These are phyloP conservation scores for Fusarium duplospermum DNA, from an alignment of 2,329 filamentous ascomycete genomes.

Conservation along the genomic window DNA sequence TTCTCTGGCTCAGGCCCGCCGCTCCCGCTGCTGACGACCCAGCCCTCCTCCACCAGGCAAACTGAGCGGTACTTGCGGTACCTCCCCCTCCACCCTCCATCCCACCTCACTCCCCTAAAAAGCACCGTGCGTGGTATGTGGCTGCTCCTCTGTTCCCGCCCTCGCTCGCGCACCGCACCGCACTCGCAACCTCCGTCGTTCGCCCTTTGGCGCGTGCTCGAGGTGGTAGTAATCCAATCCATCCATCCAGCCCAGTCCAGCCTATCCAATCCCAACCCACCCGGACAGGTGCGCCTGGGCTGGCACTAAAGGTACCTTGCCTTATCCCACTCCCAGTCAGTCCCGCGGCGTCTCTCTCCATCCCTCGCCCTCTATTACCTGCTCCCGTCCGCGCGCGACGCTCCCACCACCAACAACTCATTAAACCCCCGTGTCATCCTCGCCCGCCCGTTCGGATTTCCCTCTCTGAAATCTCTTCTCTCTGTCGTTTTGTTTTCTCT, in stretches of 20 bases:
- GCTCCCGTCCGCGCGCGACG: constrained; percentile 37
- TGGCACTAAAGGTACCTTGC: constrained; percentile 33
- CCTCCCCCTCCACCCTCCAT: constrained; percentile 32
- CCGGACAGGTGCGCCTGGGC: constrained; percentile 30
- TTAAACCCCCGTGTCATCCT: constrained; percentile 51
- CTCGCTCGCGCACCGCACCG: not conserved
- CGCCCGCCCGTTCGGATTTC: constrained; percentile 38
- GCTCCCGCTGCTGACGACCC: constrained; percentile 33
- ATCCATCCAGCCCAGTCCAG: not conserved
- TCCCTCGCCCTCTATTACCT: constrained; percentile 25
- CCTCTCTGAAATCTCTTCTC: constrained; percentile 46
- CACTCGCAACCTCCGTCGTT: constrained; percentile 28
- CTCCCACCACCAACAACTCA: constrained; percentile 45
- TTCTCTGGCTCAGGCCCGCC: constrained; percentile 23
- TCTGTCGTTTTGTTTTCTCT: constrained; percentile 48
- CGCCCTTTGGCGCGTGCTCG: constrained; percentile 39
- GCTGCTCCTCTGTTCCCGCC: constrained; percentile 37
- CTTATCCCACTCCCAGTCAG: constrained; percentile 27
- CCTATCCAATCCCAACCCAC: constrained; percentile 34
- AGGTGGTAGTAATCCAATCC: constrained; percentile 14
- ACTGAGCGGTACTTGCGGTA: constrained; percentile 15
- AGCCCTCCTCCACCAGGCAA: constrained; percentile 9
- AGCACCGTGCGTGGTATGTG: constrained; percentile 46
- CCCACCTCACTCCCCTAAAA: constrained; percentile 36
- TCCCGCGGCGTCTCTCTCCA: constrained; percentile 27